Conservation (phyloP, 345 rosid species). For the Bruguiera sexangula region DNA sequence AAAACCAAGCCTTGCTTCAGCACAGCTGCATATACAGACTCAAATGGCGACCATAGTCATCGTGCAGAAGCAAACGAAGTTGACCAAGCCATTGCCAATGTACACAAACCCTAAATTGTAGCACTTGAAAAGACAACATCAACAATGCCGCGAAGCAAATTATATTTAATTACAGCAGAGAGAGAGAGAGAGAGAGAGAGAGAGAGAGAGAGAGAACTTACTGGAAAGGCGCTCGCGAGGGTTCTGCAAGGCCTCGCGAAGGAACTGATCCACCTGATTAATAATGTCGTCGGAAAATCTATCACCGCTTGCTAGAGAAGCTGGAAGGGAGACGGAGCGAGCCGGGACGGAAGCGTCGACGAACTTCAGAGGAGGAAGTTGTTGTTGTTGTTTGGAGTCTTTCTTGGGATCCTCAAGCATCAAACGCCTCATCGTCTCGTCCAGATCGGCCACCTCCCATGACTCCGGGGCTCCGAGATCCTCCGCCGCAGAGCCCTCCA, state of each 20-base stretch:
- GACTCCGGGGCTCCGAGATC: conserved; percentile 76
- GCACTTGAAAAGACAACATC: too few relatives aligned
- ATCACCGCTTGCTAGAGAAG: conserved; percentile 13
- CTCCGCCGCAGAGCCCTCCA: conserved; percentile 72
- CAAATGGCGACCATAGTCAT: too few relatives aligned
- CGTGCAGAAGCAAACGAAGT: too few relatives aligned
- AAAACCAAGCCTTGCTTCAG: too few relatives aligned
- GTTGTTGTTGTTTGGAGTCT: conserved; percentile 17
- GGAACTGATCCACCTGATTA: conserved; percentile 70
- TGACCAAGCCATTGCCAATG: too few relatives aligned
- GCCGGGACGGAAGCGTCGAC: neutral
- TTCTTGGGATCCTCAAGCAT: conserved; percentile 36
- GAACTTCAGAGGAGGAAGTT: neutral
- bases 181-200: too few relatives aligned
- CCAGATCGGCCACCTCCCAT: conserved; percentile 87
- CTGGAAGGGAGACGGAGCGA: conserved; percentile 7
- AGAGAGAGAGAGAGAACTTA: conserved; percentile 19
- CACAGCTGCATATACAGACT: too few relatives aligned
- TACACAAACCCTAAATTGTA: too few relatives aligned
- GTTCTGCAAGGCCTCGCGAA: conserved; percentile 69
- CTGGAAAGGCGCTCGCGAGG: conserved; percentile 80
- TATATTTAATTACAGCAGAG: neutral
- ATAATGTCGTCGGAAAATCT: conserved; percentile 37
- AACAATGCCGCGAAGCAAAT: neutral
- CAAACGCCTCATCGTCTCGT: conserved; percentile 64